Base-by-base conservation (phyloP, 352 stramenopile genomes). In the Phytophthora fragariaefolia region DNA sequence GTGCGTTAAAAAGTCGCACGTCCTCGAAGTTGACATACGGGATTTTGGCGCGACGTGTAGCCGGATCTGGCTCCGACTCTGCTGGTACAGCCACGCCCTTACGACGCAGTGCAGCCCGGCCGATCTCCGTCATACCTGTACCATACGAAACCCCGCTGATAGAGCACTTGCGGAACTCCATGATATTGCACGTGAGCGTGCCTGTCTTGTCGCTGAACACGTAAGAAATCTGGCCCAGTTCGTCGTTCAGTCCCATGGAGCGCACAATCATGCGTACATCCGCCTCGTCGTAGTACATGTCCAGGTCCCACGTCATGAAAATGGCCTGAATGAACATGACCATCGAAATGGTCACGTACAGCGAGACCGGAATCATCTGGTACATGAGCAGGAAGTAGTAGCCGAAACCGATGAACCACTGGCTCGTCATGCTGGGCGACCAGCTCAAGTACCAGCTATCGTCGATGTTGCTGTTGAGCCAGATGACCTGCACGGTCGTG, bases 261-360 rank as follows among this genome's bases (percentile, higher is more conserved):
- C 85, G 83, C 20, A 94, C 85, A 63, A 91, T 89, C 82, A 92
- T 91, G 23, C 81, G 83, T 28, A 87, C 97, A 58, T 98, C 91
- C 8, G 86, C 87, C 52, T 97, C 88, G 57, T 87, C 85, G 69
- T 98, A 93, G 67, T 97, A 97, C 88, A 97, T 95, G 40, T 97
- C 86, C 15, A 96, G 40, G 56, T 97, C 85, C 80, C 78, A 95
- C 4, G 95, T 91, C 74, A 99, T 93, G 69, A 98, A 98, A 56
- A 97, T 91, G 30, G 94, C 85, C 73, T 98, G 93, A 52, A 96
- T 91, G 58, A 98, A 97, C 73, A 97, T 98, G 46, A 98, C 91
- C 49, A 98, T 91, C 68, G 97, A 96, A 17, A 99, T 96, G 0
- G 95, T 98, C 36, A 99, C 96, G 73, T 99, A 99, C 12, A 99